Evolutionary conservation across 176 grass and related monocot species (phyloP).

Genomic region (Thinopyrum elongatum): DNA sequence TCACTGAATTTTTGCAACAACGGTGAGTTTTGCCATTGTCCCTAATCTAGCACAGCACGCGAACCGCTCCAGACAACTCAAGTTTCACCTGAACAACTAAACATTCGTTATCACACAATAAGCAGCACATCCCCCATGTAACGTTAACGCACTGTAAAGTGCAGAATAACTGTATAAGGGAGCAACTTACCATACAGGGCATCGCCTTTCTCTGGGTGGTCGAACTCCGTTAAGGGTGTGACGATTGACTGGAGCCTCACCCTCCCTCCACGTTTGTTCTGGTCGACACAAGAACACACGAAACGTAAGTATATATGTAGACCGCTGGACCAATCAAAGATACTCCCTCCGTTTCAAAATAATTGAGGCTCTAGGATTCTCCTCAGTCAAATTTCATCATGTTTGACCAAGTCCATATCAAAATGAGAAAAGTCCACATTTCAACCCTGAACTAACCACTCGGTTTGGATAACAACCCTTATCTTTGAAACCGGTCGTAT

Average conservation of each 20-base stretch:
- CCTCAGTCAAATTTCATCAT: too few species aligned
- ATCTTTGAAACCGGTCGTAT: too few species aligned
- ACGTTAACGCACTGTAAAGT: background rate
- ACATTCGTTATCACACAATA: background rate
- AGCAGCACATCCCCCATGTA: background rate
- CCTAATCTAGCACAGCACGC: background rate
- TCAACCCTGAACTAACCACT: too few species aligned
- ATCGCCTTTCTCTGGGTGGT: constrained; percentile 93
- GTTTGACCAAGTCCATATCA: too few species aligned
- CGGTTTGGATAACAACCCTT: too few species aligned
- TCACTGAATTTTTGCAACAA: background rate
- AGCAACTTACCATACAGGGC: constrained; percentile 72
- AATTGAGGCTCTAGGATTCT: too few species aligned
- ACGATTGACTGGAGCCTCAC: constrained; percentile 31
- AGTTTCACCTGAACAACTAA: background rate
- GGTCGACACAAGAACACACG: background rate
- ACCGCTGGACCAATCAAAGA: too few species aligned
- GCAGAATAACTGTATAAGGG: background rate
- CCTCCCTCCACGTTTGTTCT: constrained; percentile 65
- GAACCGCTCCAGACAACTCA: background rate
- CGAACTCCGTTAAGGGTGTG: constrained; percentile 59
- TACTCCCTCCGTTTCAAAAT: too few species aligned
- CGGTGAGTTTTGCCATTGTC: background rate
- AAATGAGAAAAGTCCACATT: too few species aligned
- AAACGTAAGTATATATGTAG: too few species aligned